A percentile compares a stretch with the other conserved stretches of the same genome.
These are phyloP conservation scores for Escovopsis sp. DNA, from an alignment of 2,329 filamentous ascomycete species.

Conservation along the genomic window DNA sequence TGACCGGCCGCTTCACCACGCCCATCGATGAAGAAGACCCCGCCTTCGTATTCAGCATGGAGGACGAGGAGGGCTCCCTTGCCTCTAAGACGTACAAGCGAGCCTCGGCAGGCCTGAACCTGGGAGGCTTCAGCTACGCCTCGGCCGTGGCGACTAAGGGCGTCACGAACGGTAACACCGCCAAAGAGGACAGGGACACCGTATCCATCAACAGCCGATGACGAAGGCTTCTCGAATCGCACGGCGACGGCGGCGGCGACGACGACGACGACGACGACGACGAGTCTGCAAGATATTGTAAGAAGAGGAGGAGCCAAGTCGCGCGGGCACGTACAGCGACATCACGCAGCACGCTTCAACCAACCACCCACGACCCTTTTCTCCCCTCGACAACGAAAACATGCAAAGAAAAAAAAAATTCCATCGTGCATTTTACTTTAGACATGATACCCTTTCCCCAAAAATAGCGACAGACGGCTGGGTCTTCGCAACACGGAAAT, in stretches of 20 bases:
- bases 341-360: no score
- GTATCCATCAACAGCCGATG: slow-evolving; percentile 18
- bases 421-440: neutral
- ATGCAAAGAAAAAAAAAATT: neutral
- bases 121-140: slow-evolving; percentile 27
- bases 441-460: slow-evolving; percentile 1
- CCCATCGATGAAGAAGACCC: slow-evolving; percentile 51
- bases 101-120: slow-evolving; percentile 27
- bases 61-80: slow-evolving; percentile 41
- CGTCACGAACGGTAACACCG: slow-evolving; percentile 11
- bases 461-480: slow-evolving; percentile 3
- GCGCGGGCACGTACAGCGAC: no score
- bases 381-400: no score
- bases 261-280: no score
- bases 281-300: no score
- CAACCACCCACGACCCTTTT: no score
- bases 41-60: slow-evolving; percentile 51
- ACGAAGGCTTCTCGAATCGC: no score
- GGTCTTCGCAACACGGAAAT: slow-evolving; percentile 3
- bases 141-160: slow-evolving; percentile 17
- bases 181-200: slow-evolving; percentile 15
- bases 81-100: slow-evolving; percentile 32
- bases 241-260: no score
- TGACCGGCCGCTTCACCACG: slow-evolving; percentile 43
- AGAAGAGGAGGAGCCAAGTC: no score